Percentiles rank a stretch among this genome's conserved stretches.
These are phyloP conservation scores for Ascocoryne sarcoides DNA, from an alignment of 2,329 filamentous ascomycete species.

Conservation along the genomic window DNA sequence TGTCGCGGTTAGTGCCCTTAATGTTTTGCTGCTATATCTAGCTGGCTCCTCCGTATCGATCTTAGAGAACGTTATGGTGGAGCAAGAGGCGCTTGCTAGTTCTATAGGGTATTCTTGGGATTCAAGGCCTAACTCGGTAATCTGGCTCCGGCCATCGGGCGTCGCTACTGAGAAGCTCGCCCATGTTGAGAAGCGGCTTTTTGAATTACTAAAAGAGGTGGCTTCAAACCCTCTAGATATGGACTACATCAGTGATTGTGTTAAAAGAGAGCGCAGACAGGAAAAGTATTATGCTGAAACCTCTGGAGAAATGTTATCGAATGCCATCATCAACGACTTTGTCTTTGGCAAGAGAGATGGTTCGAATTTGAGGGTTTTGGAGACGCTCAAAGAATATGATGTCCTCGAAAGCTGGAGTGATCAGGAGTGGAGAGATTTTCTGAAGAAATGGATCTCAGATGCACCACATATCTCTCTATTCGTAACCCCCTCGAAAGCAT, in stretches of 20 bases:
- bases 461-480: conserved; percentile 82
- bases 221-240: conserved; percentile 77
- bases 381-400: conserved; percentile 52
- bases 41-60: conserved; percentile 89
- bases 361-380: conserved; percentile 57
- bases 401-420: conserved; percentile 72
- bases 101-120: conserved; percentile 75
- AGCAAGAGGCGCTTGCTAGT: conserved; percentile 86
- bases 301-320: conserved; percentile 71
- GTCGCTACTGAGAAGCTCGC: conserved; percentile 80
- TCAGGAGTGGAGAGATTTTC: conserved; percentile 70
- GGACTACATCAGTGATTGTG: conserved; percentile 81
- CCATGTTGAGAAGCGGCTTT: conserved; percentile 76
- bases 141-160: conserved; percentile 78
- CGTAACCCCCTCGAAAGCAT: conserved; percentile 71
- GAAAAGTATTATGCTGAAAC: conserved; percentile 78
- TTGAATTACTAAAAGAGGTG: conserved; percentile 74
- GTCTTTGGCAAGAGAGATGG: conserved; percentile 83
- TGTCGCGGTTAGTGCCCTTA: conserved; percentile 61
- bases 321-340: conserved; percentile 83
- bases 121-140: conserved; percentile 68
- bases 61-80: conserved; percentile 84
- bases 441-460: conserved; percentile 77
- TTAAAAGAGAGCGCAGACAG: conserved; percentile 71
- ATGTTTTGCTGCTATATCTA: conserved; percentile 75